Evolutionary conservation across 768 basidiomycete genomes (phyloP), one percentile per base, ranked within the genome.

Genomic region (Daedaleopsis nitida): DNA sequence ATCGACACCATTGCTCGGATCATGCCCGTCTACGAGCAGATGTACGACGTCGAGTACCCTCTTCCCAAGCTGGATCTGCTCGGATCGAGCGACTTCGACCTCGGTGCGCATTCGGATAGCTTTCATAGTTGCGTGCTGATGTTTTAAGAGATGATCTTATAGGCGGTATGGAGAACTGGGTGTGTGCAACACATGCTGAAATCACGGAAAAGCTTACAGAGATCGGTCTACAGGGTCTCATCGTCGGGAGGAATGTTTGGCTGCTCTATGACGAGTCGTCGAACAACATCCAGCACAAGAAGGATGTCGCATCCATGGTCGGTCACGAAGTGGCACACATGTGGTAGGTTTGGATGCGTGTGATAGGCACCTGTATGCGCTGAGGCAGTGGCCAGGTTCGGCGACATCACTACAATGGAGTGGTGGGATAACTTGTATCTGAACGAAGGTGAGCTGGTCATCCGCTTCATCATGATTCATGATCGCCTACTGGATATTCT

Each of bases 41-140:
- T 96, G 57, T 98, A 98, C 70, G 88, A 95, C 66, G 88, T 98
- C 66, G 90, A 90, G 62, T 98, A 89, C 73, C 94, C 96, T n/a
- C 81, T 98, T 24, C 93, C 95, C 5, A 98, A 98, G 78, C 82
- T 98, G 49, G 96, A 98, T 70, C 96, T 96, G 2, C 81, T 98
- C 14, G 92, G 27, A 32, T 32, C 27, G 5, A 84, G 83, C 55
- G 95, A 97, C 71, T 97, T 97, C 66, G 94, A 96, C 69, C 88
- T 89, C 35, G 92, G 88, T 60, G 89, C 27, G 27, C 7, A 90
- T 5, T 95, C 96, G 95, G 96, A 97, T 75, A 95, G 94, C 73
- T 94, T 91, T 7, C 27, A 7, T 32, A 32, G 27, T 32, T 7
- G 27, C 27, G 27, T 7, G 7, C 27, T 32, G 27, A 32, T 32